phyloP scores from a whole-genome alignment of 306 rosid genomes.

The Psophocarpus tetragonolobus region DNA sequence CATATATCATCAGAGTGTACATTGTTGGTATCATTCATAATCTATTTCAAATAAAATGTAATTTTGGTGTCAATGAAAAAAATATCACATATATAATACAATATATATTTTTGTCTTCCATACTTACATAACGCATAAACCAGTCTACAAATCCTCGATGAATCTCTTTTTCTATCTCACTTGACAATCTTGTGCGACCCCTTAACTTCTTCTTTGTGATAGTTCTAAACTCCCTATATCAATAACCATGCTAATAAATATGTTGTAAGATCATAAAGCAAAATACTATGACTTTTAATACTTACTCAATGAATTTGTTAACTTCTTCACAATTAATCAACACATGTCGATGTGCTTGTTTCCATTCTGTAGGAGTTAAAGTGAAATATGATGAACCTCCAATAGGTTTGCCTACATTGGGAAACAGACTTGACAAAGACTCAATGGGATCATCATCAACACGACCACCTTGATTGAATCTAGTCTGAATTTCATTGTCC shows the following conservation, averaged over 20 bases:
- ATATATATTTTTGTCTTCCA: not conserved
- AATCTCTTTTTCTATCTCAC: not conserved
- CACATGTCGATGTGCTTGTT: not conserved
- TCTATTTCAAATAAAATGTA: not conserved
- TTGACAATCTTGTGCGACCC: not conserved
- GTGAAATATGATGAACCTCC: not conserved
- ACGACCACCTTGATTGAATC: not conserved
- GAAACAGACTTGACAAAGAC: not conserved
- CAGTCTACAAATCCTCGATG: not conserved
- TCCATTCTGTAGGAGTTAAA: not conserved
- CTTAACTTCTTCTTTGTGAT: not conserved
- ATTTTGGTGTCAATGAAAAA: not conserved
- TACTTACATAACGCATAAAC: not conserved
- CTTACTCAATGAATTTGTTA: too few relatives aligned
- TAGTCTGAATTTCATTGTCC: not conserved
- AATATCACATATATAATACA: not conserved
- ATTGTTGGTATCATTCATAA: not conserved
- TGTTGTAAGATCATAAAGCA: too few relatives aligned
- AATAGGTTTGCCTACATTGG: not conserved
- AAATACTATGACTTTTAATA: too few relatives aligned
- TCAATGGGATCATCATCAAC: not conserved
- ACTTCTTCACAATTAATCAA: not conserved
- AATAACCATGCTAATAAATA: too few relatives aligned
- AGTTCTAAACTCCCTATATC: not conserved
- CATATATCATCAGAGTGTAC: not conserved